phyloP scores from a whole-genome alignment of 2,329 filamentous ascomycete species.

The Bipolaris oryzae region DNA sequence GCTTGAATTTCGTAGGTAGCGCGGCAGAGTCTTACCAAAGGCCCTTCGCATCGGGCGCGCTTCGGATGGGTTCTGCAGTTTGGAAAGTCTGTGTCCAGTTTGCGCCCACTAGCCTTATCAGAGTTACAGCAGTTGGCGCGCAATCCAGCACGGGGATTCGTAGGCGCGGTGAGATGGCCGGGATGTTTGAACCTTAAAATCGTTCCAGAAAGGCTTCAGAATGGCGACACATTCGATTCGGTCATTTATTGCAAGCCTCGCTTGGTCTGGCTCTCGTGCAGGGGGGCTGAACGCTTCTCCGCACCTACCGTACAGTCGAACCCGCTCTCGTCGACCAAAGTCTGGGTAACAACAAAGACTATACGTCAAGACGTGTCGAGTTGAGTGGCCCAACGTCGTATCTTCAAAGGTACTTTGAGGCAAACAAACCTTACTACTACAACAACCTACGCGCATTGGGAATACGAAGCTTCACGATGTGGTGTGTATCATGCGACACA shows the following conservation, averaged over 20 bases:
- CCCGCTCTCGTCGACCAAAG: background rate
- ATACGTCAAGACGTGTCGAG: background rate
- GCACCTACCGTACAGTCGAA: background rate
- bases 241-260: slow-evolving; percentile 9
- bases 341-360: slow-evolving; percentile 1
- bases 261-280: no score
- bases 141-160: background rate
- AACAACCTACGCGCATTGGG: slow-evolving; percentile 24
- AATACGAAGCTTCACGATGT: slow-evolving; percentile 22
- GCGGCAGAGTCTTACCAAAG: background rate
- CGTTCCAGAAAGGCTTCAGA: slow-evolving; percentile 24
- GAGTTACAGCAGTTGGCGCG: background rate
- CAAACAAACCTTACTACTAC: background rate
- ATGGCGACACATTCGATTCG: slow-evolving; percentile 1
- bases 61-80: background rate
- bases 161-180: background rate
- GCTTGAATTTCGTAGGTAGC: background rate
- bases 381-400: background rate
- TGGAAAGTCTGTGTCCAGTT: background rate
- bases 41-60: background rate
- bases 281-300: slow-evolving; percentile 12
- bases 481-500: slow-evolving; percentile 16
- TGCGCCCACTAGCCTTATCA: background rate
- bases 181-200: background rate
- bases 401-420: background rate